A percentile compares a stretch with the other conserved stretches of the same genome.
These are phyloP conservation scores for Chrysoporthe cubensis DNA, from an alignment of 2,329 filamentous ascomycete species.

Conservation along the genomic window DNA sequence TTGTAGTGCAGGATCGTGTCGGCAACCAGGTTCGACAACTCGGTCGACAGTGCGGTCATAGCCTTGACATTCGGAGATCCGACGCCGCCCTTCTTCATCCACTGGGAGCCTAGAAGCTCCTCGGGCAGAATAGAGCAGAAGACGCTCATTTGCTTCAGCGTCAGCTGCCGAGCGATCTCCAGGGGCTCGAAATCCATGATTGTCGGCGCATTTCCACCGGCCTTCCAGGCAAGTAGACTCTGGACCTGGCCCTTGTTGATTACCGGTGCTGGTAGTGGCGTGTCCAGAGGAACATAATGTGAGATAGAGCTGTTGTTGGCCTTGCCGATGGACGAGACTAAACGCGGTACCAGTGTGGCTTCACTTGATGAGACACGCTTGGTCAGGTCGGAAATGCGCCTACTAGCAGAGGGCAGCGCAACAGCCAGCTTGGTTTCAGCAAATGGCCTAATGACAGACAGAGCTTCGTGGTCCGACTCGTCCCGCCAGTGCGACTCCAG, in stretches of 20 bases:
- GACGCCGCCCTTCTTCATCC: slow-evolving; percentile 84
- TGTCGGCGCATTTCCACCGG: slow-evolving; percentile 68
- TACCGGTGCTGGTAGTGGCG: slow-evolving; percentile 69
- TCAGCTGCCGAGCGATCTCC: slow-evolving; percentile 90
- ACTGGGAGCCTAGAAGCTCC: slow-evolving; percentile 88
- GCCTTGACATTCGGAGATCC: slow-evolving; percentile 88
- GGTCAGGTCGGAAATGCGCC: slow-evolving; percentile 78
- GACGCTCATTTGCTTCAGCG: slow-evolving; percentile 85
- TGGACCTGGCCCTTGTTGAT: slow-evolving; percentile 78
- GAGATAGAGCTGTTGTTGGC: slow-evolving; percentile 67
- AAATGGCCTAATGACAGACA: slow-evolving; percentile 78
- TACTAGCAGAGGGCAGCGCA: slow-evolving; percentile 75
- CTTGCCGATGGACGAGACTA: slow-evolving; percentile 87
- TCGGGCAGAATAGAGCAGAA: slow-evolving; percentile 93
- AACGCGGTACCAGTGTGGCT: slow-evolving; percentile 77
- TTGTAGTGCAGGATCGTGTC: slow-evolving; percentile 87
- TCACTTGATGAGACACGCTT: slow-evolving; percentile 73
- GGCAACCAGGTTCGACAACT: slow-evolving; percentile 88
- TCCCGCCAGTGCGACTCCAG: slow-evolving; percentile 94
- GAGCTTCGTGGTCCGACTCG: slow-evolving; percentile 75
- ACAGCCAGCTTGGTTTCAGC: slow-evolving; percentile 71
- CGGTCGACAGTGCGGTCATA: slow-evolving; percentile 91
- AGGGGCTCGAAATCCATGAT: slow-evolving; percentile 91
- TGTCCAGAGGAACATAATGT: slow-evolving; percentile 71
- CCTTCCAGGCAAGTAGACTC: slow-evolving; percentile 74